Percentiles rank a stretch among this genome's conserved stretches.
Evolutionary conservation across 225 moss, liverwort and hornwort genomes (phyloP).

Genomic region (Straminergon stramineum): DNA sequence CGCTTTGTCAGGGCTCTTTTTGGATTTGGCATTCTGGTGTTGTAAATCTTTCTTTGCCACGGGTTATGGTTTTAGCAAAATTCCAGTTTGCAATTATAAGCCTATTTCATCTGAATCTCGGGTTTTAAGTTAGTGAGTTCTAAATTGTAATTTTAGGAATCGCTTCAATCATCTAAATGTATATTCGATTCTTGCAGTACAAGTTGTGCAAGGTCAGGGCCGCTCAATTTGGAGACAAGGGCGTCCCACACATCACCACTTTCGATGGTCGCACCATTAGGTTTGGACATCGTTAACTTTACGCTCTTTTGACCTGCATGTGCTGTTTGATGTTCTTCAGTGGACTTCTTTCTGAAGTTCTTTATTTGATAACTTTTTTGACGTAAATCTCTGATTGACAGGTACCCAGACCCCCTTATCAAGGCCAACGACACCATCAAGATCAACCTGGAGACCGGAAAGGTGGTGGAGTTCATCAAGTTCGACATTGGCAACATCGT

Average conservation of each 20-base stretch:
- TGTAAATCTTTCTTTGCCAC: not conserved
- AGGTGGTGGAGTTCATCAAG: slow-evolving; percentile 84
- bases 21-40: not conserved
- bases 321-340: not conserved
- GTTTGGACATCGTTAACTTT: not conserved
- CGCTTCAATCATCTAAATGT: not conserved
- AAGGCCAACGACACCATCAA: slow-evolving; percentile 85
- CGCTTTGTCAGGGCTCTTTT: not conserved
- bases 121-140: not conserved
- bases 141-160: not conserved
- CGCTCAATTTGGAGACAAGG: slow-evolving; percentile 81
- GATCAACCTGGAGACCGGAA: slow-evolving; percentile 84
- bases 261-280: slow-evolving; percentile 80
- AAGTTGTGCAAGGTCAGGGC: slow-evolving; percentile 91
- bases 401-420: slow-evolving; percentile 88
- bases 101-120: not conserved
- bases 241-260: slow-evolving; percentile 78
- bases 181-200: slow-evolving; percentile 34
- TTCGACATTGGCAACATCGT: slow-evolving; percentile 88
- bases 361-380: not conserved
- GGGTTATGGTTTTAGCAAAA: not conserved
- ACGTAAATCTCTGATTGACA: not conserved
- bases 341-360: not conserved
- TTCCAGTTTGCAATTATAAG: not conserved
- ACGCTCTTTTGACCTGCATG: not conserved